phyloP scores from a whole-genome alignment of 768 basidiomycete species.

The Boletellus ananas region DNA sequence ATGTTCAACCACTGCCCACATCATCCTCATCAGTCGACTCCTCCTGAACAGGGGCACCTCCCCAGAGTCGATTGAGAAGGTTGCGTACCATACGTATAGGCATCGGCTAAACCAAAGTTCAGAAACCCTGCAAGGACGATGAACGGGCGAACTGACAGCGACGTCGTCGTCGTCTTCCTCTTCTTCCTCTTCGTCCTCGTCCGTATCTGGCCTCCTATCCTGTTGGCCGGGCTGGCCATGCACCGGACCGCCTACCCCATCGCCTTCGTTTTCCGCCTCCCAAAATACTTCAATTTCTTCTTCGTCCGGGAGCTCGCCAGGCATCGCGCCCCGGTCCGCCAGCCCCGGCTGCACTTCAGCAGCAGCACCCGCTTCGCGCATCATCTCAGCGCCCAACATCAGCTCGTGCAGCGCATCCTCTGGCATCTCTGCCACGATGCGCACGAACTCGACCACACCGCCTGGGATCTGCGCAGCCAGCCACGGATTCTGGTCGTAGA shows the following conservation, averaged over 20 bases:
- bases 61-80: constrained; percentile 60
- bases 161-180: constrained; percentile 42
- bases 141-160: constrained; percentile 37
- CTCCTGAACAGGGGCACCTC: constrained; percentile 23
- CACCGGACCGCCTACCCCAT: constrained; percentile 18
- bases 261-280: constrained; percentile 18
- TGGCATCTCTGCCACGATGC: constrained; percentile 50
- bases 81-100: constrained; percentile 57
- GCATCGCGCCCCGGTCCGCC: constrained; percentile 32
- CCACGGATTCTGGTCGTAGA: constrained; percentile 55
- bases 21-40: constrained; percentile 22
- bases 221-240: constrained; percentile 22
- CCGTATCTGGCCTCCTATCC: constrained; percentile 26
- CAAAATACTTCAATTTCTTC: constrained; percentile 25
- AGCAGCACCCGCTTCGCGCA: constrained; percentile 28
- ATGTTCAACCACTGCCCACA: not conserved
- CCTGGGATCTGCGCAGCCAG: constrained; percentile 59
- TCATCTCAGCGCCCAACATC: constrained; percentile 46
- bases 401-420: constrained; percentile 60
- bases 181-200: constrained; percentile 42
- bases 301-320: constrained; percentile 45
- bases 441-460: constrained; percentile 61
- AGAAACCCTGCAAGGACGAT: not conserved
- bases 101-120: constrained; percentile 43
- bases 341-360: constrained; percentile 25